Base-by-base conservation (phyloP, 257 asterid genomes). In the Oldenlandia corymbosa region DNA sequence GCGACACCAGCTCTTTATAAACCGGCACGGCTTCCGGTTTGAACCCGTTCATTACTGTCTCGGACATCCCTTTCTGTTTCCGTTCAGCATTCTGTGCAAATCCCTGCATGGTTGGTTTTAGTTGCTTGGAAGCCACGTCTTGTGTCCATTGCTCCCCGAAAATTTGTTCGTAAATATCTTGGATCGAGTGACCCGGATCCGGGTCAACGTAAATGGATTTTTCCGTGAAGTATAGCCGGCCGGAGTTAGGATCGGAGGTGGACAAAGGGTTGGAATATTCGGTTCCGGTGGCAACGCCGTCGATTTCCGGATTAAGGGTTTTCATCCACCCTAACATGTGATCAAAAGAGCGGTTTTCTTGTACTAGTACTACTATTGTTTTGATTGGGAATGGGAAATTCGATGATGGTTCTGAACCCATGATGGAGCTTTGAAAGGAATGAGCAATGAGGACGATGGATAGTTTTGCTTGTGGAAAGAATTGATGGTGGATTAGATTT, bases 311-410 rank as follows among this genome's bases (percentile, higher is more conserved):
- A 75, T 88, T 84, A 57, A 85, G 67, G 76, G 86, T 34, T 70
- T 80, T 88, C 90, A 88, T 82, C 96, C 94, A 88, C 58, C 96
- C 96, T 16, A 85, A 78, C 77, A 83, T 73, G 70, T 88, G 94
- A 70, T 88, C 96, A 26, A 88, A 88, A 27, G 96, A 88, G 50
- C 96, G 72, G 66, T 88, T 88, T 82, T 85, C 96, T 71, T 85
- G 94, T 39, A 88, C 94, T 41, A 85, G 49, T 21, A 88, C 69
- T 5, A 88, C 94, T 0, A 88, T 70, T 30, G 96, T 85, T 70
- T 84, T 88, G 85, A 88, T 84, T 54, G 94, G 89, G 58, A 6
- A 48, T 21, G 64, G 52, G n/a, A 24, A n/a, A n/a, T n/a, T 55
- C 64, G 75, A 23, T 68, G 75, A 23, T 30, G 58, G 21, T 51